Base-by-base conservation (phyloP, 1,284 basidiomycete genomes). In the Trichosporon sp. region DNA sequence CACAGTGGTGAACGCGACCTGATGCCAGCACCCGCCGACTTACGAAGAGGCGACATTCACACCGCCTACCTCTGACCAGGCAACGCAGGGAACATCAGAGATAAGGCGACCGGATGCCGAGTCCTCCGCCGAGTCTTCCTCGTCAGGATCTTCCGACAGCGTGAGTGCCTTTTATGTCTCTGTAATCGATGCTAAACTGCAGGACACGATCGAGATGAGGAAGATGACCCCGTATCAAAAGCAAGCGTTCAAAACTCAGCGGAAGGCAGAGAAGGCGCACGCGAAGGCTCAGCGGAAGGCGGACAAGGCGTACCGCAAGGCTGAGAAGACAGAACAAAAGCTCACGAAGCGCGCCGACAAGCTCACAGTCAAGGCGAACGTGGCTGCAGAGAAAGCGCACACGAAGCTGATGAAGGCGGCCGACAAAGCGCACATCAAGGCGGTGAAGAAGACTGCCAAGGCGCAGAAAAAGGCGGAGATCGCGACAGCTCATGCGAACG, bases 261-360 rank as follows among this genome's bases (percentile, higher is more conserved):
- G 33, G 16, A 59, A 58, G 33, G 65, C 65, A 3, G 65, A 66
- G 46, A 66, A 63, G 61, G 33, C 33, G 44, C 59, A 56, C 4
- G 58, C 49, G 8, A 63, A 63, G 34, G 44, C 49, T 14, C 31
- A 64, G 59, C 59, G 56, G 29, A 10, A 16, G 7, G 56, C 54
- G 25, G 59, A 56, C 29, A 64, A 44, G 59, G 59, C 59, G 1
- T 56, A 61, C 25, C 54, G 56, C 2, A 36, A 36, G 34, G 52
- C 44, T 13, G 31, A 13, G 10, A 63, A 61, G 36, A 61, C 60
- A 31, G 29, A 60, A 19, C 16, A 1, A 19, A 37, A 31, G 54
- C 52, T 29, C 29, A 59, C 19, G 21, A 52, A 27, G 49, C 31
- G 29, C 13, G 32, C 19, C 4, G 29, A 23, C 27, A 37, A 57